Percentiles rank a stretch among this genome's conserved stretches.
phyloP scores from a whole-genome alignment of 192 early-diverging fungal genomes.

The Mortierella hygrophila region DNA sequence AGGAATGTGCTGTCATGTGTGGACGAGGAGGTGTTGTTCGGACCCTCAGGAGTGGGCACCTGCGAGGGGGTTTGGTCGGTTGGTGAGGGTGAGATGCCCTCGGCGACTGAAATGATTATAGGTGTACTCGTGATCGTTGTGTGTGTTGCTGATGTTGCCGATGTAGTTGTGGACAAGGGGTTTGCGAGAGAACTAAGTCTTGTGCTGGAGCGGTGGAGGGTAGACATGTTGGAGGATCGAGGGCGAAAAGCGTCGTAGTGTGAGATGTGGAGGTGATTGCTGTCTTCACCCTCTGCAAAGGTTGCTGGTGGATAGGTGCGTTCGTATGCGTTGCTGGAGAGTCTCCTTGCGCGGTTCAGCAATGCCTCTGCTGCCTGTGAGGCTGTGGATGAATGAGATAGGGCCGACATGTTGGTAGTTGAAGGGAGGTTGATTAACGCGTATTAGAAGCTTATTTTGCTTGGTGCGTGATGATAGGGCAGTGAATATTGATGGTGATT shows the following conservation, averaged over 20 bases:
- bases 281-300: constrained; percentile 34
- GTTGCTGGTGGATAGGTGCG: constrained; percentile 15
- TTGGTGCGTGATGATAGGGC: not conserved
- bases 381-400: constrained; percentile 13
- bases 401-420: constrained; percentile 3
- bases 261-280: not conserved
- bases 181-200: not conserved
- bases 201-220: not conserved
- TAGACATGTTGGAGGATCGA: constrained; percentile 8
- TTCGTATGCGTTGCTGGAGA: constrained; percentile 47
- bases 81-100: not conserved
- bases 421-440: not conserved
- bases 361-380: constrained; percentile 37
- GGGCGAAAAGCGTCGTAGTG: constrained; percentile 7
- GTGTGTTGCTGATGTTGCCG: not conserved
- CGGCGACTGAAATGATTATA: not conserved
- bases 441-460: not conserved
- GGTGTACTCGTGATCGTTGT: constrained; percentile 1
- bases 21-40: not conserved
- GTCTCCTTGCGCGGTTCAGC: constrained; percentile 35
- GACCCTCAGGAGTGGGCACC: not conserved
- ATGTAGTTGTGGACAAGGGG: not conserved
- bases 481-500: not conserved
- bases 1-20: constrained; percentile 8
- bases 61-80: constrained; percentile 4